Conservation (phyloP, 140 eudicot genomes). For the Anethum foeniculum region DNA sequence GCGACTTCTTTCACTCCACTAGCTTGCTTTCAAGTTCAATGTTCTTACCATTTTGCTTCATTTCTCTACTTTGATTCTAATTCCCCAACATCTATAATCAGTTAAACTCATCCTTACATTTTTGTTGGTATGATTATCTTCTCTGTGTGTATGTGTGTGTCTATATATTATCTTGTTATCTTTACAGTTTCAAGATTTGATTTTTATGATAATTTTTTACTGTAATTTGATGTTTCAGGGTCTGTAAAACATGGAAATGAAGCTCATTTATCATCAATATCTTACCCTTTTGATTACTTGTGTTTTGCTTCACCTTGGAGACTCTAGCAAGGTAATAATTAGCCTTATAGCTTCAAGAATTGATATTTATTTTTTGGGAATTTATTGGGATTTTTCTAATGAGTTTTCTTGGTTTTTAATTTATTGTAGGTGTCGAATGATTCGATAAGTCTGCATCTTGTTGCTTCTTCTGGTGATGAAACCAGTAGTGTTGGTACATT, state of each 20-base stretch:
- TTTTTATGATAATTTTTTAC: neutral
- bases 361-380: conserved; percentile 2
- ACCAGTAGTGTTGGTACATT: conserved; percentile 27
- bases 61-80: neutral
- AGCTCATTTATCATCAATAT: conserved; percentile 16
- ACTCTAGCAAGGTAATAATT: conserved; percentile 34
- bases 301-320: conserved; percentile 22
- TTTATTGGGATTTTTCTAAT: conserved; percentile 9
- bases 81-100: neutral
- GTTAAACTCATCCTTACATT: neutral
- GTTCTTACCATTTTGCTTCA: neutral
- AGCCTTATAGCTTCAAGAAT: conserved; percentile 13
- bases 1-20: neutral
- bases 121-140: neutral
- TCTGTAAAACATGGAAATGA: conserved; percentile 24
- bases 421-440: conserved; percentile 36
- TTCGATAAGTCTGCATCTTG: conserved; percentile 19
- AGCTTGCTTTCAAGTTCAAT: neutral
- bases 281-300: conserved; percentile 32
- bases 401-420: neutral
- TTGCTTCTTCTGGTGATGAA: conserved; percentile 28
- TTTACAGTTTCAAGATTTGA: neutral
- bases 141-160: neutral
- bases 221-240: conserved; percentile 1
- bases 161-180: neutral